phyloP scores from a whole-genome alignment of 2,329 filamentous ascomycete genomes.

The Neopestalotiopsis sp. region DNA sequence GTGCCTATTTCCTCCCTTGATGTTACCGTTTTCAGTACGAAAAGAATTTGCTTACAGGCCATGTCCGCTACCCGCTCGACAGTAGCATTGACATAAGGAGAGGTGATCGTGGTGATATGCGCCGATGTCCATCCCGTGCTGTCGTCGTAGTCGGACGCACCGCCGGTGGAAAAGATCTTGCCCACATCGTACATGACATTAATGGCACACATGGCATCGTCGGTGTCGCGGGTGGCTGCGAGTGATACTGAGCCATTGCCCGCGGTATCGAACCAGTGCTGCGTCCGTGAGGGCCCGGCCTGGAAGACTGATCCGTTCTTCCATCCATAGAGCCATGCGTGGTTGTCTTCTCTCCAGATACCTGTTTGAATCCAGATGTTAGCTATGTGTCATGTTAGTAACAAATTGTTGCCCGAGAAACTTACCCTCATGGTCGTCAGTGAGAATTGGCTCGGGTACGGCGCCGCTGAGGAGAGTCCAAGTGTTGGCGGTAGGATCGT shows the following conservation, averaged over 20 bases:
- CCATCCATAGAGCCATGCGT: slow-evolving; percentile 56
- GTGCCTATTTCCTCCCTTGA: too few relatives aligned
- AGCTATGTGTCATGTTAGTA: background rate
- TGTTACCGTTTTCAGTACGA: slow-evolving; percentile 3
- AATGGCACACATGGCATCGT: slow-evolving; percentile 60
- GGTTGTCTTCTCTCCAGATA: slow-evolving; percentile 50
- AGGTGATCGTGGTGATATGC: slow-evolving; percentile 51
- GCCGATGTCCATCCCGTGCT: slow-evolving; percentile 44
- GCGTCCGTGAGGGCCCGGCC: slow-evolving; percentile 57
- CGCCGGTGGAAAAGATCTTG: slow-evolving; percentile 57
- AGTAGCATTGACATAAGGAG: slow-evolving; percentile 22
- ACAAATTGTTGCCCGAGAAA: too few relatives aligned
- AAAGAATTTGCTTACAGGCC: background rate
- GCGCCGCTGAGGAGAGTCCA: slow-evolving; percentile 46
- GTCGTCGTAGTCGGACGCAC: slow-evolving; percentile 46
- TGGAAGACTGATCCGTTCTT: slow-evolving; percentile 55
- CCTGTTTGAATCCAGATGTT: background rate
- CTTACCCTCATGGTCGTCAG: slow-evolving; percentile 28
- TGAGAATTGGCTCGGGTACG: slow-evolving; percentile 47
- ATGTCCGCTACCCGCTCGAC: slow-evolving; percentile 17
- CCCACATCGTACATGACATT: slow-evolving; percentile 66
- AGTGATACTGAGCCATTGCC: slow-evolving; percentile 45
- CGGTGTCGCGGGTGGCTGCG: slow-evolving; percentile 50
- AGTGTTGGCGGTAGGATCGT: slow-evolving; percentile 40
- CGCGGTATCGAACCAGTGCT: slow-evolving; percentile 62